Evolutionary conservation across 306 rosid species (phyloP).

Genomic region (Arachis hypogaea): DNA sequence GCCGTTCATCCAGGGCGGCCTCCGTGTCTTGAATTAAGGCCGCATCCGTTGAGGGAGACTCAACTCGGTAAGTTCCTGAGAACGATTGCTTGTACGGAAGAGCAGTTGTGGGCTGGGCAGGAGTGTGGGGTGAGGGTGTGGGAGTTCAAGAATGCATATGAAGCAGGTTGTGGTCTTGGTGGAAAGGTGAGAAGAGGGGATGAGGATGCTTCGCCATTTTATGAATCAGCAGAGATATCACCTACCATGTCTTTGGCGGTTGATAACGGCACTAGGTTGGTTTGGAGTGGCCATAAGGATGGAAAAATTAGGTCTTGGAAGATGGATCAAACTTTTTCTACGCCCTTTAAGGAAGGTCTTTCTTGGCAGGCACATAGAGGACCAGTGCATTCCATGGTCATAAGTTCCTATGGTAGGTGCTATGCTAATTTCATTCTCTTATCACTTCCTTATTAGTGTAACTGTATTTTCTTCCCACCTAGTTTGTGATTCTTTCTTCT

Average conservation of each 20-base stretch:
- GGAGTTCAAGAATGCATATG: constrained; percentile 60
- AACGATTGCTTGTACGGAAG: constrained; percentile 82
- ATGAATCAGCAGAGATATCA: constrained; percentile 74
- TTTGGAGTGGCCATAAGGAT: constrained; percentile 96
- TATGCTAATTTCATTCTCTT: too few relatives aligned
- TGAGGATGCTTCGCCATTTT: constrained; percentile 89
- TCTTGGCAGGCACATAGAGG: constrained; percentile 97
- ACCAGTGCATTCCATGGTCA: constrained; percentile 77
- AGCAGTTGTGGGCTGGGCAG: constrained; percentile 95
- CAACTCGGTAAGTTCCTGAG: constrained; percentile 88
- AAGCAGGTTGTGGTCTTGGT: constrained; percentile 69
- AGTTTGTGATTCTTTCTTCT: neutral
- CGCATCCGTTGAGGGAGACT: constrained; percentile 92
- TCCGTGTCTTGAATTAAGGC: constrained; percentile 87
- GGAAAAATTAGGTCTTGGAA: constrained; percentile 95
- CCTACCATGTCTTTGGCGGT: constrained; percentile 72
- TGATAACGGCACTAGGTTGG: constrained; percentile 64
- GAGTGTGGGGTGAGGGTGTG: constrained; percentile 90
- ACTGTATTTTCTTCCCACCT: neutral
- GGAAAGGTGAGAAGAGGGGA: constrained; percentile 89
- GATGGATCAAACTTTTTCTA: constrained; percentile 66
- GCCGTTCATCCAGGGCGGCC: constrained; percentile 90
- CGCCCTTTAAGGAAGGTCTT: constrained; percentile 95
- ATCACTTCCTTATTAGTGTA: neutral
- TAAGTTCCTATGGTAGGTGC: constrained; percentile 62